A percentile compares a stretch with the other conserved stretches of the same genome.
Evolutionary conservation across 345 rosid genomes (phyloP).

Genomic region (Cochlearia excelsa): DNA sequence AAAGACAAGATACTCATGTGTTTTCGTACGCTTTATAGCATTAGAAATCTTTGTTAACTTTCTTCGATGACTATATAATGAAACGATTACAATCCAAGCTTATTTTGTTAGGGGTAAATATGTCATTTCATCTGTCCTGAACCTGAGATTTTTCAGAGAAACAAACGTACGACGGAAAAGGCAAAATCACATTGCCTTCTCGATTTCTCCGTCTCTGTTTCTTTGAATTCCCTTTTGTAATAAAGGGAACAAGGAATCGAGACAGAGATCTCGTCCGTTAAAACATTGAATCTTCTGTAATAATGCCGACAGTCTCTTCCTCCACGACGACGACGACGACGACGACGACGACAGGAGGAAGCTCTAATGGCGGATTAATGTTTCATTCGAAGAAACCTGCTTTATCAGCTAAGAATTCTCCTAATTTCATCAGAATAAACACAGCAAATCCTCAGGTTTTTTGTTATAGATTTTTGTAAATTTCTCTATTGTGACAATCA

Average conservation of each 20-base stretch:
- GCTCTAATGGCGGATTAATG: conserved; percentile 15
- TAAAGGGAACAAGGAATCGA: neutral
- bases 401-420: neutral
- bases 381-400: conserved; percentile 3
- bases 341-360: neutral
- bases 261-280: neutral
- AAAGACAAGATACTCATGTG: no score
- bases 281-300: neutral
- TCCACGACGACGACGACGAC: conserved; percentile 29
- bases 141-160: conserved; percentile 20
- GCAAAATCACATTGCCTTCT: conserved; percentile 7
- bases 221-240: conserved; percentile 2
- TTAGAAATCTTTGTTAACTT: no score
- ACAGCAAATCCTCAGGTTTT: conserved; percentile 21
- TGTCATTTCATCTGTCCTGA: conserved; percentile 11
- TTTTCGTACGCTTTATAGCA: no score
- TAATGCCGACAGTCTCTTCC: conserved; percentile 32
- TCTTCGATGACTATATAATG: no score
- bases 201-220: conserved; percentile 14
- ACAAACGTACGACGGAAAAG: conserved; percentile 22
- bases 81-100: no score
- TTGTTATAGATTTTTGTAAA: neutral
- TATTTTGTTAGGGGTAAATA: conserved; percentile 6
- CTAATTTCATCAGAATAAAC: conserved; percentile 18
- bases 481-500: neutral